These are phyloP conservation scores for Vitis riparia DNA, from an alignment of 164 flowering plant species.

Conservation along the genomic window DNA sequence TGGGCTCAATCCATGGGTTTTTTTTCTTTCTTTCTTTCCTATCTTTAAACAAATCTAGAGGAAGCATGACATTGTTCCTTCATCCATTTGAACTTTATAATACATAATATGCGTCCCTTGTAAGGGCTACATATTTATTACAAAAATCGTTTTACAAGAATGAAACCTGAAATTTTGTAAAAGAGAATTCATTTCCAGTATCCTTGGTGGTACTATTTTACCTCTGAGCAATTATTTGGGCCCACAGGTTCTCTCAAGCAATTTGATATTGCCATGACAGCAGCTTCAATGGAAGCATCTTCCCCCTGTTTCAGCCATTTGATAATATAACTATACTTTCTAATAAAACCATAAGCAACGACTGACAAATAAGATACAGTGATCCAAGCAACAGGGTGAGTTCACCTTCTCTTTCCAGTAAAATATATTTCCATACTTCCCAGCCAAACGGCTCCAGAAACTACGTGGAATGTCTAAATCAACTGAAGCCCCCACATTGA, in stretches of 20 bases:
- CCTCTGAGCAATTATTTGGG: slow-evolving; percentile 75
- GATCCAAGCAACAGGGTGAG: neutral
- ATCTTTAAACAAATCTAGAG: no score
- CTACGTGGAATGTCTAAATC: slow-evolving; percentile 92
- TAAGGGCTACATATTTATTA: neutral
- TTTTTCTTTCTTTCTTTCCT: no score
- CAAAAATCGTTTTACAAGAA: neutral
- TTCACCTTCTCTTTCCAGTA: slow-evolving; percentile 96
- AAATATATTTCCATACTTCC: slow-evolving; percentile 93
- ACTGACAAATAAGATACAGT: neutral
- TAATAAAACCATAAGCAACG: neutral
- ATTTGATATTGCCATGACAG: slow-evolving; percentile 85
- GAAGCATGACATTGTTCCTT: no score
- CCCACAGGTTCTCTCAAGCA: slow-evolving; percentile 92
- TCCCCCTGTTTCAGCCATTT: slow-evolving; percentile 64
- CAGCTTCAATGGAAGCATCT: slow-evolving; percentile 93
- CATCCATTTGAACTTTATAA: no score
- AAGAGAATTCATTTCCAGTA: neutral
- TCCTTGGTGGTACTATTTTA: slow-evolving; percentile 32
- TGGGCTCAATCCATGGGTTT: no score
- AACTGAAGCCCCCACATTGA: slow-evolving; percentile 85
- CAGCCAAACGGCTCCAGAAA: slow-evolving; percentile 95
- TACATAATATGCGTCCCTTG: neutral
- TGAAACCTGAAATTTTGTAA: neutral
- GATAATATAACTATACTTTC: neutral